phyloP scores from a whole-genome alignment of 305 asterid species.

The Withania somnifera region DNA sequence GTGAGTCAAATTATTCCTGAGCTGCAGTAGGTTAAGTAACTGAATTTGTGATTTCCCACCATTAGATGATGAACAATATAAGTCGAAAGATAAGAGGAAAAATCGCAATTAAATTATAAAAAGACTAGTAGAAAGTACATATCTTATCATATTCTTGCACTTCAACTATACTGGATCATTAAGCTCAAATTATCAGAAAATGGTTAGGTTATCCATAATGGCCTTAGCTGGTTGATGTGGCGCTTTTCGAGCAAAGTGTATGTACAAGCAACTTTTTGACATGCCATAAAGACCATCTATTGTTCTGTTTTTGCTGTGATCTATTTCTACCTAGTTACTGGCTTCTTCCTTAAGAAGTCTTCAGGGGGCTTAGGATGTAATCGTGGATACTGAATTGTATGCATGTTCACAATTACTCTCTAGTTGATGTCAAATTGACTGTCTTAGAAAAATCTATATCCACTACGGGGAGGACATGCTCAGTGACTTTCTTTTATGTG shows the following conservation, averaged over 20 bases:
- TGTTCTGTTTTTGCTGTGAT: not conserved
- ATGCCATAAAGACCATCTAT: not conserved
- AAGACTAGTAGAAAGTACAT: not conserved
- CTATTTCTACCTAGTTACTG: not conserved
- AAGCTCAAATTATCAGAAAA: not conserved
- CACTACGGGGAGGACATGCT: not conserved
- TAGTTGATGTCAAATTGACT: not conserved
- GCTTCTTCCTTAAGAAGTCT: not conserved
- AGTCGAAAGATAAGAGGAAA: not conserved
- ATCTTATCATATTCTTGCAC: not conserved
- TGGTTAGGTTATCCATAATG: not conserved
- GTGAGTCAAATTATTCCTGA: not conserved
- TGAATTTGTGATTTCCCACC: not conserved
- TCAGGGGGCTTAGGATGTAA: not conserved
- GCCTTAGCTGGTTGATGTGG: not conserved
- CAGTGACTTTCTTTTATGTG: not conserved
- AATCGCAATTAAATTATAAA: not conserved
- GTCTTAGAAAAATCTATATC: not conserved
- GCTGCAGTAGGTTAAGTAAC: not conserved
- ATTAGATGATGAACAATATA: not conserved
- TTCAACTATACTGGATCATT: not conserved
- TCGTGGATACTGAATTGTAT: not conserved
- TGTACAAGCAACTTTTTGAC: not conserved
- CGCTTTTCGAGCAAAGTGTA: not conserved
- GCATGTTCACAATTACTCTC: not conserved